phyloP scores from a whole-genome alignment of 495 filamentous ascomycete genomes.

The Neurospora sp. region DNA sequence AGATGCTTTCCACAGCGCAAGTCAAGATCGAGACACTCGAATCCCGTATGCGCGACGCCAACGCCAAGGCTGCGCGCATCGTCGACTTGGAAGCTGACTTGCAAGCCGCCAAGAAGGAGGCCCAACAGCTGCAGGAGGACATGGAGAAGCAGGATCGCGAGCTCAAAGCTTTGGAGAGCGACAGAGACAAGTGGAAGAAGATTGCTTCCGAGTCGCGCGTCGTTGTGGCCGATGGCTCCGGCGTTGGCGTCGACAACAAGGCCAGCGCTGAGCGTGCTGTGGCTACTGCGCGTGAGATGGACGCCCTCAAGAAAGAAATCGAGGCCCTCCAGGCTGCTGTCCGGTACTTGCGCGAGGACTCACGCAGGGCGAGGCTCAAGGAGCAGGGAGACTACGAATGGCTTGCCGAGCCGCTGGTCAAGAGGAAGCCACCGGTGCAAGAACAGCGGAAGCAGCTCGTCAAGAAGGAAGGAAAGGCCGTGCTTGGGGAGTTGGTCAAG shows the following conservation, averaged over 20 bases:
- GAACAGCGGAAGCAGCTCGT: constrained; percentile 50
- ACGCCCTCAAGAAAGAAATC: constrained; percentile 61
- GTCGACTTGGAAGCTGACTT: constrained; percentile 53
- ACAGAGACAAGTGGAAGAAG: constrained; percentile 68
- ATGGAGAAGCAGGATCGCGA: constrained; percentile 50
- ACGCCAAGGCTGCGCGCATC: constrained; percentile 55
- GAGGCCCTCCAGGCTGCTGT: constrained; percentile 61
- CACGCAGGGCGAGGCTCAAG: constrained; percentile 50
- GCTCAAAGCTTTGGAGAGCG: constrained; percentile 45
- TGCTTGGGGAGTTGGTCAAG: constrained; percentile 59
- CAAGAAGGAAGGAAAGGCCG: constrained; percentile 56
- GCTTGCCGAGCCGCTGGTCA: constrained; percentile 55
- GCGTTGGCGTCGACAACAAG: constrained; percentile 34
- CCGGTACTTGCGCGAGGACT: constrained; percentile 69
- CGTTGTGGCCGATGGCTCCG: constrained; percentile 34
- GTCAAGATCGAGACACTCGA: constrained; percentile 93
- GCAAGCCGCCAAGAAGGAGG: constrained; percentile 39
- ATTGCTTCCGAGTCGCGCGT: constrained; percentile 54
- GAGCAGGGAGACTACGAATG: constrained; percentile 52
- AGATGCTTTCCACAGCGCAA: constrained; percentile 58
- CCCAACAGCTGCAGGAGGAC: constrained; percentile 54
- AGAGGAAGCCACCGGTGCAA: constrained; percentile 33
- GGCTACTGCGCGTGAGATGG: constrained; percentile 64
- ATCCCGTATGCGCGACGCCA: constrained; percentile 63
- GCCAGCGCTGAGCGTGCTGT: constrained; percentile 48